Percentiles rank a stretch among this genome's conserved stretches.
Conservation (phyloP, 2,329 filamentous ascomycete species). For the Penicillium palitans region DNA sequence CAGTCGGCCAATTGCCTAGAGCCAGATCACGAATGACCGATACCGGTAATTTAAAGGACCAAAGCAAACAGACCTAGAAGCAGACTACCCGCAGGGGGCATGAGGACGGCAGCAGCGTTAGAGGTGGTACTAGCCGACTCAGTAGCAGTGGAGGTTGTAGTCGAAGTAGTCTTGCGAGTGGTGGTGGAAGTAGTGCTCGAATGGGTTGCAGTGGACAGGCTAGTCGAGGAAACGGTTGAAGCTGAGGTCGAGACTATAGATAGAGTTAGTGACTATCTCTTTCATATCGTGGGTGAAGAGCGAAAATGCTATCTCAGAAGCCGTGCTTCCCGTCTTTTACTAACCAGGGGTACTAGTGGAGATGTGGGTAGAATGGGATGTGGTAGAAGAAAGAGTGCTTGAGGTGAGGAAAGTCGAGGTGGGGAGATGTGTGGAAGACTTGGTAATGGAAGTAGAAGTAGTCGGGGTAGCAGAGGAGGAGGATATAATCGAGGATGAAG, state of each 20-base stretch:
- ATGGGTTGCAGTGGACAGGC: slow-evolving; percentile 18
- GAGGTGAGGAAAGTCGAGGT: slow-evolving; percentile 5
- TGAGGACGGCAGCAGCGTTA: slow-evolving; percentile 29
- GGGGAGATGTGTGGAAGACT: slow-evolving; percentile 6
- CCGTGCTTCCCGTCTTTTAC: slow-evolving; percentile 23
- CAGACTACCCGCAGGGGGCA: slow-evolving; percentile 32
- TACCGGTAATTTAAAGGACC: slow-evolving; percentile 20
- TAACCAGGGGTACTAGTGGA: slow-evolving; percentile 28
- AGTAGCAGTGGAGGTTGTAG: slow-evolving; percentile 24
- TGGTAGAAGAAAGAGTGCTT: slow-evolving; percentile 10
- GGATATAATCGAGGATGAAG: slow-evolving; percentile 19
- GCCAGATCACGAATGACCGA: neutral
- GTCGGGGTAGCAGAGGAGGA: slow-evolving; percentile 16
- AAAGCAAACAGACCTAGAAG: slow-evolving; percentile 30
- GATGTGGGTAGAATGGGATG: slow-evolving; percentile 5
- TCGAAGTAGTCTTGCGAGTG: slow-evolving; percentile 19
- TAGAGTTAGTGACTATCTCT: slow-evolving; percentile 8
- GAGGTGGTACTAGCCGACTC: slow-evolving; percentile 23
- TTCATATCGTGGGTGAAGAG: neutral
- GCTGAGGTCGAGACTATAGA: slow-evolving; percentile 9
- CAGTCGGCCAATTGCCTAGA: neutral
- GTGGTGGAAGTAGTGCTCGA: slow-evolving; percentile 22
- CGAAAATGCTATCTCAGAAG: slow-evolving; percentile 13
- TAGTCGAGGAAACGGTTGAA: slow-evolving; percentile 2
- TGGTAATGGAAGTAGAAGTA: slow-evolving; percentile 7